Conservation (phyloP, 371 early-diverging fungal genomes). For the Rhizopus stolonifer region DNA sequence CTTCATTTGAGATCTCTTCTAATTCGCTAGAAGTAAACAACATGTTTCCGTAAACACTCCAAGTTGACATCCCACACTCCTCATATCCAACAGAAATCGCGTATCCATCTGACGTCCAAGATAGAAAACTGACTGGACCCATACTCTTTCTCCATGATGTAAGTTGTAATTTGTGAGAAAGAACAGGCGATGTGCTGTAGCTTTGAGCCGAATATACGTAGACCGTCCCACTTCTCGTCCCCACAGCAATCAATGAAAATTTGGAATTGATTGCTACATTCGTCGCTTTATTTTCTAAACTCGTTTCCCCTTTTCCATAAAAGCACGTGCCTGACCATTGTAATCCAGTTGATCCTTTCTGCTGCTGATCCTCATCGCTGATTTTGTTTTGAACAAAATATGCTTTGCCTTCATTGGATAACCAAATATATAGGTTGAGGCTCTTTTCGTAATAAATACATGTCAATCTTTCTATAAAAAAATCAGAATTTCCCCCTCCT, state of each 20-base stretch:
- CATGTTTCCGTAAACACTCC: conserved; percentile 81
- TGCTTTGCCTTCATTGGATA: conserved; percentile 37
- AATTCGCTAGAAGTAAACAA: conserved; percentile 55
- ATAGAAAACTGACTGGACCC: conserved; percentile 33
- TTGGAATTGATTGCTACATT: conserved; percentile 44
- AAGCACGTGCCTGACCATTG: conserved; percentile 47
- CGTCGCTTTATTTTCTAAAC: conserved; percentile 25
- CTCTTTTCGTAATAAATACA: conserved; percentile 32
- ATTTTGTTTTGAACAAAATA: conserved; percentile 37
- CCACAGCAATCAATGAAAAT: conserved; percentile 49
- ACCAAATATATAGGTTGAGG: conserved; percentile 45
- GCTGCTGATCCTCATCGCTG: not conserved
- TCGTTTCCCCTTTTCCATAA: conserved; percentile 22
- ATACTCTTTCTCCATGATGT: conserved; percentile 15
- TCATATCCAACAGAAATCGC: conserved; percentile 73
- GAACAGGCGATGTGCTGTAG: conserved; percentile 28
- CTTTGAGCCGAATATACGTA: conserved; percentile 42
- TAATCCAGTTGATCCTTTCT: conserved; percentile 9
- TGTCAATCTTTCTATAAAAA: conserved; percentile 25
- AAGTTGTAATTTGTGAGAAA: conserved; percentile 34
- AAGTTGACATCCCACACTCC: conserved; percentile 62
- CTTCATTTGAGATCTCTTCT: conserved; percentile 33
- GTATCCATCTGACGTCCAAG: conserved; percentile 80
- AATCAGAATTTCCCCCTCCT: not conserved
- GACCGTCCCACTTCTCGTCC: conserved; percentile 38